Percentiles rank a stretch among this genome's conserved stretches.
Evolutionary conservation across 345 rosid genomes (phyloP).

Genomic region (Eucalyptus albens): DNA sequence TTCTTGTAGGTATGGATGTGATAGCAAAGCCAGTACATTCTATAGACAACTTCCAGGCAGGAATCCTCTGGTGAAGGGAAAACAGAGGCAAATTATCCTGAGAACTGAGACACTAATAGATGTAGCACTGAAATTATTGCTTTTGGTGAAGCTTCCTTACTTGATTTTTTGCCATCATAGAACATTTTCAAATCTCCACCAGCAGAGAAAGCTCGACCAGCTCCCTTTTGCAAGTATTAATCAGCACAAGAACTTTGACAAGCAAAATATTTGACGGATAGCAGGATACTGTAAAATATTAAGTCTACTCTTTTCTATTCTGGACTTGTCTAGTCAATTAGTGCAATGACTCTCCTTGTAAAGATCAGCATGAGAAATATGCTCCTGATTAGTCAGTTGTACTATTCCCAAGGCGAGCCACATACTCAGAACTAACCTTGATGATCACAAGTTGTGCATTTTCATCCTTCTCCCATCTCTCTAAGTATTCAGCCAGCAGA

Average conservation of each 20-base stretch:
- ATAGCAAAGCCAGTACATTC: constrained; percentile 95
- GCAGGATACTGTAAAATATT: neutral
- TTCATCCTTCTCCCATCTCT: constrained; percentile 77
- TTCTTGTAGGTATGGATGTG: constrained; percentile 87
- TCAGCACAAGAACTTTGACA: neutral
- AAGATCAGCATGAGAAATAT: neutral
- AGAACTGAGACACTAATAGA: neutral
- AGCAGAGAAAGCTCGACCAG: constrained; percentile 89
- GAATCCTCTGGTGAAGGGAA: constrained; percentile 58
- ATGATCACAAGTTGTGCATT: constrained; percentile 43
- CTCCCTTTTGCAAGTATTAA: constrained; percentile 32
- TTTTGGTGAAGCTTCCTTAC: constrained; percentile 12
- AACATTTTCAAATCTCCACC: constrained; percentile 95
- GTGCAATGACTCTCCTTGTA: neutral
- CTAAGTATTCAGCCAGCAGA: constrained; percentile 62
- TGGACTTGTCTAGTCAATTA: neutral
- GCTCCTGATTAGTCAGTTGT: neutral
- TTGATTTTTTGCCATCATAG: constrained; percentile 66
- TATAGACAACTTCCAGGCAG: constrained; percentile 81
- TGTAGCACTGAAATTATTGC: neutral
- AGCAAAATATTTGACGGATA: neutral
- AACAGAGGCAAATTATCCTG: neutral
- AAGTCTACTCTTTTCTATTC: neutral
- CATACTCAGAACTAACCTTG: constrained; percentile 30
- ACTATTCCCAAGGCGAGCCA: neutral